A percentile compares a stretch with the other conserved stretches of the same genome.
Evolutionary conservation across 345 rosid genomes (phyloP).

Genomic region (Eucalyptus decipiens): DNA sequence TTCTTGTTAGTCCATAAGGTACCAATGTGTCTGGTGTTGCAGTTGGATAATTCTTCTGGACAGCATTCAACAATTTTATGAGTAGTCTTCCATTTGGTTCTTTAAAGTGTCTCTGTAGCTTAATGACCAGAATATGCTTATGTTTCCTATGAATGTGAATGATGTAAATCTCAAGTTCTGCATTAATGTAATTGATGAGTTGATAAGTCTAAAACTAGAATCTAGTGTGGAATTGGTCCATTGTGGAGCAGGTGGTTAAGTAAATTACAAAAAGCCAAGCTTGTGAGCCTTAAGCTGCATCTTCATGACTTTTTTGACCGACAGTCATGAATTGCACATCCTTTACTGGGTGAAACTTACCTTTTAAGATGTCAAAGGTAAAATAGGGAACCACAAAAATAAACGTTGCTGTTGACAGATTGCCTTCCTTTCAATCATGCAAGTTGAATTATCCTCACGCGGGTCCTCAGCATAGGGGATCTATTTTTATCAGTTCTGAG

Average conservation of each 20-base stretch:
- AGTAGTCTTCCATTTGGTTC: background rate
- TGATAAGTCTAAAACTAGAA: background rate
- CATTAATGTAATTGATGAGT: background rate
- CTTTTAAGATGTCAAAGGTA: background rate
- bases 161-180: background rate
- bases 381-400: constrained; percentile 8
- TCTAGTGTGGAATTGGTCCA: background rate
- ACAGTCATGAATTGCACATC: background rate
- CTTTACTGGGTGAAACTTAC: background rate
- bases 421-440: constrained; percentile 68
- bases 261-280: background rate
- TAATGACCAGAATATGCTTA: background rate
- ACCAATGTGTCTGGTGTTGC: background rate
- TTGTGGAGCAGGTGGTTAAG: background rate
- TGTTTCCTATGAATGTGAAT: background rate
- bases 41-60: background rate
- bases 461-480: constrained; percentile 75
- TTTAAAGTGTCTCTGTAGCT: background rate
- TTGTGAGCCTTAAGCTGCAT: background rate
- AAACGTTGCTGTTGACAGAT: constrained; percentile 63
- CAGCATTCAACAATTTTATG: background rate
- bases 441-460: constrained; percentile 32
- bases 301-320: background rate
- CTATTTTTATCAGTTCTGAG: constrained; percentile 77
- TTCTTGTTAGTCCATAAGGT: background rate